phyloP scores from a whole-genome alignment of 2,329 filamentous ascomycete genomes.

The Beauveria pseudobassiana region DNA sequence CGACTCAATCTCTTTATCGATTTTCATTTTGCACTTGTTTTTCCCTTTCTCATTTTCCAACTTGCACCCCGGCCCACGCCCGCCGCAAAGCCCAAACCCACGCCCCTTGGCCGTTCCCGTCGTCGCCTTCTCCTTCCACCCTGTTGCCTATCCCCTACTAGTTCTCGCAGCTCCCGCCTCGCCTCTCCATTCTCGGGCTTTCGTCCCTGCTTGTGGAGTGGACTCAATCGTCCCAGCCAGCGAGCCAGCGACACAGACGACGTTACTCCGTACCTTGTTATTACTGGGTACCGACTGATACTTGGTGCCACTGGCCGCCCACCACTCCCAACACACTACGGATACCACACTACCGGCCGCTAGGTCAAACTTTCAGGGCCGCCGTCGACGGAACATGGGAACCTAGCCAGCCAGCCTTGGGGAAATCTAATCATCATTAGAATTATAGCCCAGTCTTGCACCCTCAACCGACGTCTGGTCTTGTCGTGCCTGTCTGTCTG shows the following conservation, averaged over 20 bases:
- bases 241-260: not conserved
- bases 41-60: not conserved
- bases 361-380: conserved; percentile 8
- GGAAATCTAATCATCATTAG: not conserved
- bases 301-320: conserved; percentile 1
- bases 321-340: not conserved
- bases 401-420: conserved; percentile 1
- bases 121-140: not conserved
- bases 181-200: conserved; percentile 3
- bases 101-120: not conserved
- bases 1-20: no score
- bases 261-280: no score
- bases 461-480: not conserved
- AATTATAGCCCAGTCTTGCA: not conserved
- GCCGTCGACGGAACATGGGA: not conserved
- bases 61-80: not conserved
- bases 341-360: not conserved
- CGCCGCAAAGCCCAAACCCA: not conserved
- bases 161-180: not conserved
- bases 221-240: not conserved
- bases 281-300: no score
- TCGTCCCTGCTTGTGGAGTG: not conserved
- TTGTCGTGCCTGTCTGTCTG: not conserved
- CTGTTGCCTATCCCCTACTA: not conserved
- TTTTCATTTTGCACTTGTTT: not conserved